Evolutionary conservation across 2,329 filamentous ascomycete genomes (phyloP), one percentile per base, ranked within the genome.

Genomic region (Fusarium stilboides): DNA sequence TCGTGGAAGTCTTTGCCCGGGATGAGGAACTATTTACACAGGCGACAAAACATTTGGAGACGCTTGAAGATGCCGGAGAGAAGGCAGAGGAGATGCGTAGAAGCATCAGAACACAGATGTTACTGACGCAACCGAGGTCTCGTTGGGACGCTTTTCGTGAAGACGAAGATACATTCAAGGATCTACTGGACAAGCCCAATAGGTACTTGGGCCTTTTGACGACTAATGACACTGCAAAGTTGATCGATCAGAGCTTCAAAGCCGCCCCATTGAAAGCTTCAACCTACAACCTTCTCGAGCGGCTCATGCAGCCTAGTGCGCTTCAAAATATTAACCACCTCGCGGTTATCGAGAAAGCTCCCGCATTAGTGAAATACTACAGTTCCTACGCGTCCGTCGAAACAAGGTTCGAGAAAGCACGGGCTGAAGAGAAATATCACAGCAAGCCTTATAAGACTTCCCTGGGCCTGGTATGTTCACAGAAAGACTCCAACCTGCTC

Each of bases 21-120:
- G 47, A 69, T 8, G 44, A 65, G 4, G 19, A 57, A 3, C 42
- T 74, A 3, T 60, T 71, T 8, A 12, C 31, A 6, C 7, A 14
- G 12, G 33, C 62, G 5, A 70, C 60, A 8, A n/a, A 4, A 10
- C 2, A 40, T 4, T 19, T 67, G 3, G 44, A 54, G 15, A 22
- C 36, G 1, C 19, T 24, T 3, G 6, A 36, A 13, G 14, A 24
- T 0, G 8, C 19, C 9, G 5, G 14, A 12, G n/a, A 15, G 5
- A 9, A 7, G 8, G 12, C 28, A 5, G 26, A 52, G 14, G n/a
- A 26, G 13, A 34, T 43, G 9, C 34, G 46, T 5, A 31, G 19
- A n/a, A 15, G 14, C 1, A 53, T 71, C n/a, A 62, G 22, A 20
- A 13, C 49, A 3, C 66, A 59, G 14, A 73, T 74, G 57, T 15